Conservation (phyloP, 768 basidiomycete species). For the Sporobolomyces roseus region DNA sequence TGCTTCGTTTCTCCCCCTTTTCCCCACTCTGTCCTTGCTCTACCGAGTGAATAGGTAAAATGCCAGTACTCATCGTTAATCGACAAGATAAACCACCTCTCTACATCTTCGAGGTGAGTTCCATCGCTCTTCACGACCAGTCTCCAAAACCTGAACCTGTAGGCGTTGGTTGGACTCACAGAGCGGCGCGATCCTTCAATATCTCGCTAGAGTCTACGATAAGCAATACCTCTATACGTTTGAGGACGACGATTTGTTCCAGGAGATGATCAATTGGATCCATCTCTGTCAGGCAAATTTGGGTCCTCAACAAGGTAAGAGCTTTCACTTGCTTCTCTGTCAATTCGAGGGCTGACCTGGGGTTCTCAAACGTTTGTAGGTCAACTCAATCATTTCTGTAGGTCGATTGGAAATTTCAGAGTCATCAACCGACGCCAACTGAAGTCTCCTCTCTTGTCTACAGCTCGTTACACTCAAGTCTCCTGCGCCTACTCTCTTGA, state of each 20-base stretch:
- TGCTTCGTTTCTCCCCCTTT: background rate
- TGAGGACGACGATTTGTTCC: conserved; percentile 22
- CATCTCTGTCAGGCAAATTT: conserved; percentile 3
- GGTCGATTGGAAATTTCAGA: no score
- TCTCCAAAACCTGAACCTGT: no score
- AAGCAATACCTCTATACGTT: conserved; percentile 1
- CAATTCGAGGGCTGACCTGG: background rate
- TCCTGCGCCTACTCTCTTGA: conserved; percentile 12
- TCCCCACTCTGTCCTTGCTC: no score
- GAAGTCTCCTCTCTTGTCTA: no score
- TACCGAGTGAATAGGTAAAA: conserved; percentile 12
- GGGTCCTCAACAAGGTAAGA: conserved; percentile 25
- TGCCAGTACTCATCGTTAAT: conserved; percentile 33
- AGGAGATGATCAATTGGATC: conserved; percentile 25
- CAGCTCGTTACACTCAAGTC: conserved; percentile 11
- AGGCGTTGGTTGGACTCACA: no score
- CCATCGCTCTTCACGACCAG: no score
- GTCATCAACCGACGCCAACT: no score
- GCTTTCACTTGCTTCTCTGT: no score
- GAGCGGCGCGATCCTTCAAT: conserved; percentile 21
- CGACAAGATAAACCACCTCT: conserved; percentile 2
- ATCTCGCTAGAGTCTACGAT: conserved; percentile 30
- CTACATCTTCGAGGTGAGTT: conserved; percentile 13
- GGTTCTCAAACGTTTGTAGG: background rate
- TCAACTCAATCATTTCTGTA: conserved; percentile 11